A percentile compares a stretch with the other conserved stretches of the same genome.
phyloP scores from a whole-genome alignment of 2,329 filamentous ascomycete genomes.

The Ceratocystis variospora region DNA sequence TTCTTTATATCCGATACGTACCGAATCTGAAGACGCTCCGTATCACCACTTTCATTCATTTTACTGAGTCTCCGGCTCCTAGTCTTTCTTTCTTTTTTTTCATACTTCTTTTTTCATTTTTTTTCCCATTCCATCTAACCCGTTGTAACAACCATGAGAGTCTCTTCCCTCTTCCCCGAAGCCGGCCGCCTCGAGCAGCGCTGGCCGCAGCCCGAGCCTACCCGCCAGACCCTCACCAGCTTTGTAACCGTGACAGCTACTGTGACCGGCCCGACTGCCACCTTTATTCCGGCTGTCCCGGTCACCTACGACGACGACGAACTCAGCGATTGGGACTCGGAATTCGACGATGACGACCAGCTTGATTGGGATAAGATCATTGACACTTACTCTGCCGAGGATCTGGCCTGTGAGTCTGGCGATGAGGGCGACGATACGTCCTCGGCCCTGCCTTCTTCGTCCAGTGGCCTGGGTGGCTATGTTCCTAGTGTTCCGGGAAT shows the following conservation, averaged over 20 bases:
- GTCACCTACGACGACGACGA: constrained; percentile 2
- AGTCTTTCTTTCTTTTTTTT: constrained; percentile 10
- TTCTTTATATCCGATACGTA: not conserved
- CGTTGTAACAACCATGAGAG: constrained; percentile 10
- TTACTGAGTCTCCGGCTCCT: not conserved
- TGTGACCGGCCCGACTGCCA: not conserved
- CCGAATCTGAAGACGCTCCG: not conserved
- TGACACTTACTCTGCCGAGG: not conserved
- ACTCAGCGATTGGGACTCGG: constrained; percentile 16
- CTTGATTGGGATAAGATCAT: constrained; percentile 11
- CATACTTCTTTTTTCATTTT: not conserved
- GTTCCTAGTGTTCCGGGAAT: not conserved
- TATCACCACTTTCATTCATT: constrained; percentile 3
- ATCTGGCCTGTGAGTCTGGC: constrained; percentile 8
- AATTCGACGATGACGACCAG: constrained; percentile 12
- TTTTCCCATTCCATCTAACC: not conserved
- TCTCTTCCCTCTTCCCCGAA: constrained; percentile 7
- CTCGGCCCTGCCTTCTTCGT: not conserved
- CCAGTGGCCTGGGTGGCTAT: not conserved
- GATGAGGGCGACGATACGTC: not conserved
- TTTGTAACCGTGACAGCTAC: not conserved
- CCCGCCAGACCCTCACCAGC: not conserved
- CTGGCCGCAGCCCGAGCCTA: constrained; percentile 9
- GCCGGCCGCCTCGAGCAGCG: constrained; percentile 8
- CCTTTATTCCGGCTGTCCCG: not conserved